A percentile compares a stretch with the other conserved stretches of the same genome.
Conservation (phyloP, 768 basidiomycete genomes). For the Lepiota subincarnata region DNA sequence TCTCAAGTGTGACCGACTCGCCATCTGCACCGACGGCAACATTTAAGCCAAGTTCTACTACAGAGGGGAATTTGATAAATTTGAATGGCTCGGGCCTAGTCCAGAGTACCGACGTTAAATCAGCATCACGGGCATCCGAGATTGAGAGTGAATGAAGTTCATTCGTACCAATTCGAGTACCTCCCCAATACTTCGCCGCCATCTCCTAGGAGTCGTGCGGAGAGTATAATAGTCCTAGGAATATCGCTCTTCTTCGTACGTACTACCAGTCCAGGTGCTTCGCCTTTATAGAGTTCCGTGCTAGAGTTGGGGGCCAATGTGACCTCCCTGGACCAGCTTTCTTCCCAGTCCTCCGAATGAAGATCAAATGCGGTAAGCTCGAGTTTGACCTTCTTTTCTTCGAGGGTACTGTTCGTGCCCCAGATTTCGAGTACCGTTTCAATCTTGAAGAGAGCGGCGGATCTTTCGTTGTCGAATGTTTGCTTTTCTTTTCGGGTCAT, state of each 20-base stretch:
- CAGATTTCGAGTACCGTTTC: conserved; percentile 73
- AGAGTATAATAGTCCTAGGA: conserved; percentile 66
- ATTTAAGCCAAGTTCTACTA: conserved; percentile 54
- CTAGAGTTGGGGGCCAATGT: conserved; percentile 67
- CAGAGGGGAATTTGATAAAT: conserved; percentile 76
- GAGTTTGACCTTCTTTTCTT: conserved; percentile 54
- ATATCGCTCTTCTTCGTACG: conserved; percentile 63
- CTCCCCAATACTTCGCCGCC: conserved; percentile 58
- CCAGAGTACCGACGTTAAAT: background rate
- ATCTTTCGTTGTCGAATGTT: conserved; percentile 51
- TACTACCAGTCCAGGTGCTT: conserved; percentile 68
- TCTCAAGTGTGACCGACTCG: conserved; percentile 53
- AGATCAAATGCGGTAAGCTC: conserved; percentile 66
- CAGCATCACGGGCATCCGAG: conserved; percentile 7
- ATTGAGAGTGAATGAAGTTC: background rate
- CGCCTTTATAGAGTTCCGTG: conserved; percentile 77
- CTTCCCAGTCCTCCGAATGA: conserved; percentile 55
- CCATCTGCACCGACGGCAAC: conserved; percentile 49
- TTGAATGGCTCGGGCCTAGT: conserved; percentile 94
- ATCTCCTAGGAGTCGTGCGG: conserved; percentile 60
- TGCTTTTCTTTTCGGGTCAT: conserved; percentile 76
- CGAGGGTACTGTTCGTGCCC: conserved; percentile 78
- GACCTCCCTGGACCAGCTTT: conserved; percentile 46
- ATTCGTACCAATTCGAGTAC: conserved; percentile 68
- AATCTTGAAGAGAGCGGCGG: conserved; percentile 66